These are phyloP conservation scores for Leucosporidium creatinivorum DNA, from an alignment of 768 basidiomycete species.

Conservation along the genomic window DNA sequence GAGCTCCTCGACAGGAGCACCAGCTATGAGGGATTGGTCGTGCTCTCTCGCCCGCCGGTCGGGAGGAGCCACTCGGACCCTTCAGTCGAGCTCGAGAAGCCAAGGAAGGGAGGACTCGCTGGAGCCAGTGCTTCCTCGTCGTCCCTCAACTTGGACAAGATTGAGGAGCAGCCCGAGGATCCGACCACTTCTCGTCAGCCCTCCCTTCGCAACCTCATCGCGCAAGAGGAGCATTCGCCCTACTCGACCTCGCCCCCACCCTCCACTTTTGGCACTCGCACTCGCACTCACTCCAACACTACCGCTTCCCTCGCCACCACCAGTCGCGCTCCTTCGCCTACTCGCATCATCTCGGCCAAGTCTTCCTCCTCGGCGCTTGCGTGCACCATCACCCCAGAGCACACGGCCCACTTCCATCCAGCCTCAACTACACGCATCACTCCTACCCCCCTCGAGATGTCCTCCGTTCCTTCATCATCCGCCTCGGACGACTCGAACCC, in stretches of 20 bases:
- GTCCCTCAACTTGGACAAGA: slow-evolving; percentile 19
- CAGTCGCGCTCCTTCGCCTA: too few species aligned
- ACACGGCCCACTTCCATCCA: too few species aligned
- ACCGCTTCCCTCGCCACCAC: too few species aligned
- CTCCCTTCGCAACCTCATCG: too few species aligned
- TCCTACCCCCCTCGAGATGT: background rate
- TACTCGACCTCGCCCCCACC: too few species aligned
- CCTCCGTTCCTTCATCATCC: background rate
- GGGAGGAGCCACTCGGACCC: background rate
- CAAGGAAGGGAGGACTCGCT: background rate
- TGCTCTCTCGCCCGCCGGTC: background rate
- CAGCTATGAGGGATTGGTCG: background rate
- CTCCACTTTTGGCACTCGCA: too few species aligned
- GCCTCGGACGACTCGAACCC: background rate
- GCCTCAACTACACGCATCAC: background rate
- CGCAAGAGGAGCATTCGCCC: too few species aligned
- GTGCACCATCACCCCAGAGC: background rate
- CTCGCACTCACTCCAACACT: too few species aligned
- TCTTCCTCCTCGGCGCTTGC: background rate
- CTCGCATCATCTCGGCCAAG: background rate
- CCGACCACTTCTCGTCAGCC: background rate
- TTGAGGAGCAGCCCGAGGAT: slow-evolving; percentile 18
- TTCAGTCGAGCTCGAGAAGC: background rate
- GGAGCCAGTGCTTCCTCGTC: background rate
- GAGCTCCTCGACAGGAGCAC: too few species aligned